Evolutionary conservation across 176 grass and related monocot genomes (phyloP).

Genomic region (Cocos nucifera): DNA sequence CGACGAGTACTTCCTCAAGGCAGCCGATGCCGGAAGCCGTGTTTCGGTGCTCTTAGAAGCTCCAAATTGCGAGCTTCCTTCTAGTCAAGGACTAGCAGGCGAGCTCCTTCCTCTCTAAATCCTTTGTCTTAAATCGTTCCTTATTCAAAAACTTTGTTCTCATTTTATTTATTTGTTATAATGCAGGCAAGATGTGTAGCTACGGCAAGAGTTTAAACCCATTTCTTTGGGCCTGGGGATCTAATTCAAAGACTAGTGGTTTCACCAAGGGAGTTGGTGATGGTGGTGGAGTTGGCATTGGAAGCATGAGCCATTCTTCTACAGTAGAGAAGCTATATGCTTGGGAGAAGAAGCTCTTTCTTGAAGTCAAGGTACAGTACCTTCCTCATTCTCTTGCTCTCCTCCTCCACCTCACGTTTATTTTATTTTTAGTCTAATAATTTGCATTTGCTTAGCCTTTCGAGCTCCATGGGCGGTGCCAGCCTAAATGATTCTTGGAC

Average conservation of each 20-base stretch:
- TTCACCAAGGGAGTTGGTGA: constrained; percentile 23
- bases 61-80: constrained; percentile 56
- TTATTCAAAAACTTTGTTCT: too few species aligned
- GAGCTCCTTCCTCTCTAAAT: not conserved
- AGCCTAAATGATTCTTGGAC: too few species aligned
- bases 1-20: constrained; percentile 99
- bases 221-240: constrained; percentile 42
- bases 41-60: constrained; percentile 75
- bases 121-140: too few species aligned
- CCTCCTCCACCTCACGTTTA: constrained; percentile 9
- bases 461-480: too few species aligned
- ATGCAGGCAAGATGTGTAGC: constrained; percentile 56
- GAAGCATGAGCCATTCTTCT: constrained; percentile 60
- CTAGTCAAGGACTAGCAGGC: constrained; percentile 37
- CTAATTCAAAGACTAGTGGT: constrained; percentile 13
- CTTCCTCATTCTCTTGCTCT: not conserved
- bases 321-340: constrained; percentile 97
- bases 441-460: too few species aligned
- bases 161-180: too few species aligned
- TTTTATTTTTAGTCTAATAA: constrained; percentile 4
- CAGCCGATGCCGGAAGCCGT: constrained; percentile 61
- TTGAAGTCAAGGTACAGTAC: constrained; percentile 80
- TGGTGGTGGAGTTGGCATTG: constrained; percentile 31
- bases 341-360: constrained; percentile 98
- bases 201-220: constrained; percentile 85